Evolutionary conservation across 2,329 filamentous ascomycete genomes (phyloP), one percentile per base, ranked within the genome.

Genomic region (Colletotrichum abscissum): DNA sequence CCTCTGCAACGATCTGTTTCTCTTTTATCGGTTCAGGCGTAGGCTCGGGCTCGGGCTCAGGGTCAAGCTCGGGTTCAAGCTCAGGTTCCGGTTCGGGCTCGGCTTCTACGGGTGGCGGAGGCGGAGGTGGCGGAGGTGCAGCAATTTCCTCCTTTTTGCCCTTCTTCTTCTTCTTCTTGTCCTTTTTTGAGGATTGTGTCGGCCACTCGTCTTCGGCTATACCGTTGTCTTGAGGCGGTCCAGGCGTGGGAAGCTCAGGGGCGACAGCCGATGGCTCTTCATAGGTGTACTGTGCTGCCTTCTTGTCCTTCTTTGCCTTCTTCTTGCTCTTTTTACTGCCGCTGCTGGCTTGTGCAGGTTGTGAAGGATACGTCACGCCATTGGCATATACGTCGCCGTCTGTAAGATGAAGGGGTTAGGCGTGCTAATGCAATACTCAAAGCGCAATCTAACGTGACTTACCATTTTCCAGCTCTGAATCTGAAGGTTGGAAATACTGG

Each of bases 401-500:
- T 73, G 46, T 22, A 57, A 65, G 33, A 59, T 14, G 46, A 58
- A 16, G 1, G 19, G 52, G 59, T 62, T 49, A 58, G 63, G 33
- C 33, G 24, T 42, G 26, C 35, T 42, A 64, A 28, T 55, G 55
- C 56, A 9, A 28, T 14, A 24, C 22, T 26, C 19, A 14, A 54
- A 67, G 54, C 14, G 24, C 52, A n/a, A 16, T 38, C 30, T n/a
- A 52, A 30, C 26, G 52, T n/a, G 12, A 42, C 64, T 69, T 19
- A 74, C 73, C 69, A 52, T 74, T 73, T 52, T 72, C 68, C 22
- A 72, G 54, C n/a, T 87, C 85, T 63, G 84, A 84, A 69, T 86
- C 81, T 52, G 81, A 79, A 11, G 78, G 75, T 64, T 83, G 78
- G 65, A 81, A 82, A 76, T 82, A 87, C 74, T 85, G 80, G 63